phyloP scores from a whole-genome alignment of 345 rosid species.

The Geranium rotundifolium region DNA sequence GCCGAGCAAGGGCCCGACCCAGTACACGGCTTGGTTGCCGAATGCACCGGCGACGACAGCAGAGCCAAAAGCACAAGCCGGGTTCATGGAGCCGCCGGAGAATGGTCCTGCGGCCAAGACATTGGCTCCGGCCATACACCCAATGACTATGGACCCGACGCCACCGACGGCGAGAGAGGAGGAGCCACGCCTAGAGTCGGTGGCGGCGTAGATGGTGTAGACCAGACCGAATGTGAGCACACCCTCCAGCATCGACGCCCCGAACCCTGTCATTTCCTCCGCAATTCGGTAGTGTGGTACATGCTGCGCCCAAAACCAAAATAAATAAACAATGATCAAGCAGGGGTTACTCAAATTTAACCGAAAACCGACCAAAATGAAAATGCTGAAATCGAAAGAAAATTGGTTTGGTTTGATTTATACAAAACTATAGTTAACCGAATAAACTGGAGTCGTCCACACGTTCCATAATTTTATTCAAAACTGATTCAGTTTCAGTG shows the following conservation, averaged over 20 bases:
- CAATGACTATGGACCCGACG: constrained; percentile 48
- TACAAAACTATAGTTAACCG: no score
- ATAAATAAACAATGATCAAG: background rate
- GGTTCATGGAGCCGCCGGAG: constrained; percentile 92
- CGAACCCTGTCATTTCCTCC: constrained; percentile 82
- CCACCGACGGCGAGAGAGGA: constrained; percentile 11
- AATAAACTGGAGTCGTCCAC: no score
- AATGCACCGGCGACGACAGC: constrained; percentile 60
- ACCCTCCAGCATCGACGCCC: constrained; percentile 75
- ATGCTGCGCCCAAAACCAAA: background rate
- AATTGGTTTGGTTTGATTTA: no score
- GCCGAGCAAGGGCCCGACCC: constrained; percentile 87
- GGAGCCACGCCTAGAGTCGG: constrained; percentile 39
- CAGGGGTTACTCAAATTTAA: no score
- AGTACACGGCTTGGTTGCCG: constrained; percentile 81
- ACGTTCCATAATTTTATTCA: no score
- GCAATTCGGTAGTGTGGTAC: constrained; percentile 33
- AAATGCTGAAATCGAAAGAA: background rate
- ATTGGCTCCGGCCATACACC: constrained; percentile 63
- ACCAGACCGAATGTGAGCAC: constrained; percentile 60
- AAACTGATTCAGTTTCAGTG: no score
- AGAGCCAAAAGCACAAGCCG: constrained; percentile 71
- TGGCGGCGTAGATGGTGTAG: constrained; percentile 53
- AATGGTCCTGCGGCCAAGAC: constrained; percentile 68
- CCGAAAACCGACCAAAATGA: background rate